These are phyloP conservation scores for Actinomortierella ambigua DNA, from an alignment of 371 early-diverging fungal species.

Conservation along the genomic window DNA sequence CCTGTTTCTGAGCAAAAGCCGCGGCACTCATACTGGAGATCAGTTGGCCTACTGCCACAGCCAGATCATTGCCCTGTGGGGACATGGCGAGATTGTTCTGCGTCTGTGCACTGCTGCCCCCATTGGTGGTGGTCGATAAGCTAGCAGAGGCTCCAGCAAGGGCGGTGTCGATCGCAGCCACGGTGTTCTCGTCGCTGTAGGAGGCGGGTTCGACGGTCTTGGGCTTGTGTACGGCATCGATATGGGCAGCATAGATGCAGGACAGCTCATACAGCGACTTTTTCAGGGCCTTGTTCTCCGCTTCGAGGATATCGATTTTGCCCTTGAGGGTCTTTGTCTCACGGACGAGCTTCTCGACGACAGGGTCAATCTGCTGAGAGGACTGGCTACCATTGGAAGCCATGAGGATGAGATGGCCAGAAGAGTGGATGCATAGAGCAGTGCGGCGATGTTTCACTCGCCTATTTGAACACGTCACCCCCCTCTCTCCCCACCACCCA, in stretches of 20 bases:
- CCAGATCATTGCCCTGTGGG: slow-evolving; percentile 21
- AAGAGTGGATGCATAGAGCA: too few species aligned
- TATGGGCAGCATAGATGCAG: slow-evolving; percentile 65
- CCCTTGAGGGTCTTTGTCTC: slow-evolving; percentile 79
- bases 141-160: slow-evolving; percentile 50
- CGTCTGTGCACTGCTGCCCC: neutral
- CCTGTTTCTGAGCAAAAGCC: slow-evolving; percentile 10
- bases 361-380: slow-evolving; percentile 44
- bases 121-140: slow-evolving; percentile 38
- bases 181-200: too few species aligned
- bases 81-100: neutral
- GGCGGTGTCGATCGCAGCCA: too few species aligned
- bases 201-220: too few species aligned
- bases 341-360: slow-evolving; percentile 64
- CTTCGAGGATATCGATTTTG: slow-evolving; percentile 79
- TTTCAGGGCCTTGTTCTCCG: slow-evolving; percentile 83
- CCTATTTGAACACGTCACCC: too few species aligned
- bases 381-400: slow-evolving; percentile 25
- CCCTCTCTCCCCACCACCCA: too few species aligned
- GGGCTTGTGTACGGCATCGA: slow-evolving; percentile 12
- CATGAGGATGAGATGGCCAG: slow-evolving; percentile 25
- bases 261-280: slow-evolving; percentile 87
- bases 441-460: too few species aligned
- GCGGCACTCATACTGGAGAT: slow-evolving; percentile 21
- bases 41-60: slow-evolving; percentile 24